phyloP scores from a whole-genome alignment of 345 rosid genomes.

The Odontarrhena argentea region DNA sequence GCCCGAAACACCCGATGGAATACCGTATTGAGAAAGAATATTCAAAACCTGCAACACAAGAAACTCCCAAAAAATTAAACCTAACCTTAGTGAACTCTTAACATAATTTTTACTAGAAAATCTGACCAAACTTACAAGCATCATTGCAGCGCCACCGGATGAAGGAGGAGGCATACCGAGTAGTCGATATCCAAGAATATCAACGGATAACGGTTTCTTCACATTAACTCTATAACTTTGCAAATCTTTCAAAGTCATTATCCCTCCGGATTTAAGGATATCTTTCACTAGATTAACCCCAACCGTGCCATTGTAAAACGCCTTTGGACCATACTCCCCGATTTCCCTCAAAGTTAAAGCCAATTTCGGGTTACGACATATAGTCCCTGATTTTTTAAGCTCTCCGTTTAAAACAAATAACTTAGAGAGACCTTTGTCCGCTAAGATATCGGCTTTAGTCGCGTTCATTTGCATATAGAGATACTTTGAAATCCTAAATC shows the following conservation, averaged over 20 bases:
- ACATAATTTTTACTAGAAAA: no score
- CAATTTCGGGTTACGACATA: conserved; percentile 47
- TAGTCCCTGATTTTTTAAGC: conserved; percentile 47
- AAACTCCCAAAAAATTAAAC: neutral
- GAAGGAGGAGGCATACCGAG: conserved; percentile 74
- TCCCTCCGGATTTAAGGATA: conserved; percentile 56
- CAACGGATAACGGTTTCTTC: conserved; percentile 44
- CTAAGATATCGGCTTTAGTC: conserved; percentile 41
- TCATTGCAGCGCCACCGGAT: conserved; percentile 50
- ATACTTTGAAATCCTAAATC: conserved; percentile 58
- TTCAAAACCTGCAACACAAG: conserved; percentile 47
- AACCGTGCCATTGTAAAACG: conserved; percentile 59
- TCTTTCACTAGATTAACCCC: conserved; percentile 50
- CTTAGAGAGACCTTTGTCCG: conserved; percentile 52
- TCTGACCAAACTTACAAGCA: conserved; percentile 38
- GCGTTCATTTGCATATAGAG: conserved; percentile 54
- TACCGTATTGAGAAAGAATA: conserved; percentile 48
- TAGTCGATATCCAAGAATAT: conserved; percentile 49
- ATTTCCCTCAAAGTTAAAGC: conserved; percentile 46
- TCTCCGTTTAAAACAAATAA: conserved; percentile 51
- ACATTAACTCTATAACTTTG: conserved; percentile 48
- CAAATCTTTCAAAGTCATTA: conserved; percentile 55
- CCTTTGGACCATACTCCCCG: conserved; percentile 40
- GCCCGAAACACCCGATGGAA: conserved; percentile 43
- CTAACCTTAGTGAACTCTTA: no score